These are phyloP conservation scores for Trichoderma oligosporum DNA, from an alignment of 2,329 filamentous ascomycete genomes.

Conservation along the genomic window DNA sequence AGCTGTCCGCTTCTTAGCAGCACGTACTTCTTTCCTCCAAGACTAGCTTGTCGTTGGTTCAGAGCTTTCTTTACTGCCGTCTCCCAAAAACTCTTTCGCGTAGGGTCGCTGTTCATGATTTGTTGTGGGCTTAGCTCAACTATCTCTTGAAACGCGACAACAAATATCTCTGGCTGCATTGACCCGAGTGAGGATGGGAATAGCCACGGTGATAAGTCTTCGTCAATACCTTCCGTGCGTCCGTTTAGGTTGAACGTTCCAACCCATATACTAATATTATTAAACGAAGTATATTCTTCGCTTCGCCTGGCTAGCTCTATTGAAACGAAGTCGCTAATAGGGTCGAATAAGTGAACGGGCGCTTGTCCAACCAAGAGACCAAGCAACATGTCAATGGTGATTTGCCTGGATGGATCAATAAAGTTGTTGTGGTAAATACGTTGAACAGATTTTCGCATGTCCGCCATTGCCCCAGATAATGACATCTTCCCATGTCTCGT, in stretches of 20 bases:
- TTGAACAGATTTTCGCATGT: constrained; percentile 90
- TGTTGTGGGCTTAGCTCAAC: constrained; percentile 97
- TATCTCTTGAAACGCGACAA: constrained; percentile 94
- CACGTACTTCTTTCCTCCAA: constrained; percentile 76
- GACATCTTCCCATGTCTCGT: constrained; percentile 96
- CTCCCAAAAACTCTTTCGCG: constrained; percentile 82
- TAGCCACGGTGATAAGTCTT: constrained; percentile 83
- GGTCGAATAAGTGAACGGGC: constrained; percentile 84
- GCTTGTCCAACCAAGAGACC: constrained; percentile 79
- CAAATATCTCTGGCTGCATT: constrained; percentile 77
- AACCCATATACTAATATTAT: constrained; percentile 74
- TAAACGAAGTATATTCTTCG: constrained; percentile 70
- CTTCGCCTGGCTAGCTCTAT: constrained; percentile 66
- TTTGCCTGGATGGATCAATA: constrained; percentile 85
- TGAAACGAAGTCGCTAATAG: constrained; percentile 86
- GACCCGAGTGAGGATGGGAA: constrained; percentile 58
- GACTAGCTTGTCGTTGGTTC: constrained; percentile 64
- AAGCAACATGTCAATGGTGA: constrained; percentile 89
- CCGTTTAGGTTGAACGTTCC: constrained; percentile 97
- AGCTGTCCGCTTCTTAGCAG: constrained; percentile 87
- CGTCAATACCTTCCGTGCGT: constrained; percentile 68
- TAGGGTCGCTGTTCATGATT: constrained; percentile 97
- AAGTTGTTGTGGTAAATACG: constrained; percentile 98
- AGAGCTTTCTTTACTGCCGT: constrained; percentile 71
- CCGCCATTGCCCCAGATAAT: constrained; percentile 85